A percentile compares a stretch with the other conserved stretches of the same genome.
Evolutionary conservation across 129 eudicot genomes (phyloP).

Genomic region (Lactuca sativa): DNA sequence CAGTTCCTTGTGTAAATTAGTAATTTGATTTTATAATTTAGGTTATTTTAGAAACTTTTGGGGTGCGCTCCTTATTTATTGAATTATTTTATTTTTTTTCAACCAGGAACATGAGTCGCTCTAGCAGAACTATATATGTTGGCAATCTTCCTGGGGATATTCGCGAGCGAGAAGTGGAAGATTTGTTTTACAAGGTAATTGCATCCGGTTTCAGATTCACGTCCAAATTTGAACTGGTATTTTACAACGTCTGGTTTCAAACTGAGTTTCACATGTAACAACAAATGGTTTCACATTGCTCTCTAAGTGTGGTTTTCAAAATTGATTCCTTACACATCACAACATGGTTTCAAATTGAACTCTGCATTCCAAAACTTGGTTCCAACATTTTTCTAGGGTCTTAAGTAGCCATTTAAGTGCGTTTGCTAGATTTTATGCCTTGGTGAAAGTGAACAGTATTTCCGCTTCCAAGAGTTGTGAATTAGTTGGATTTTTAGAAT

Average conservation of each 20-base stretch:
- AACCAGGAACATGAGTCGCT: slow-evolving; percentile 64
- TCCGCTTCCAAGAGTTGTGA: background rate
- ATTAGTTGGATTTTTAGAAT: background rate
- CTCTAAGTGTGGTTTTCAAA: background rate
- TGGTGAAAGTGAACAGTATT: background rate
- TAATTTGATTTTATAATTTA: background rate
- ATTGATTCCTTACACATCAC: background rate
- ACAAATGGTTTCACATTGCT: background rate
- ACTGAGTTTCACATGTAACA: background rate
- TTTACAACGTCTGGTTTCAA: background rate
- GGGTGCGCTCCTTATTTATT: background rate
- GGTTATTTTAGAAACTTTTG: background rate
- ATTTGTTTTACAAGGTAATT: slow-evolving; percentile 80
- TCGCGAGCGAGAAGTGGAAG: slow-evolving; percentile 89
- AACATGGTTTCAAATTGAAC: background rate
- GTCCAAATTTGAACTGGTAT: background rate
- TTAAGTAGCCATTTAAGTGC: background rate
- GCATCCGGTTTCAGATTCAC: background rate
- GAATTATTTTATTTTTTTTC: background rate
- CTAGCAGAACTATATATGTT: slow-evolving; percentile 75
- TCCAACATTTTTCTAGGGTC: background rate
- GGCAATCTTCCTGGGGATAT: slow-evolving; percentile 92
- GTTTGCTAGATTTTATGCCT: background rate
- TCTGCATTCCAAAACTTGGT: background rate
- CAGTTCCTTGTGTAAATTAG: background rate